These are phyloP conservation scores for Angophora floribunda DNA, from an alignment of 345 rosid species.

Conservation along the genomic window DNA sequence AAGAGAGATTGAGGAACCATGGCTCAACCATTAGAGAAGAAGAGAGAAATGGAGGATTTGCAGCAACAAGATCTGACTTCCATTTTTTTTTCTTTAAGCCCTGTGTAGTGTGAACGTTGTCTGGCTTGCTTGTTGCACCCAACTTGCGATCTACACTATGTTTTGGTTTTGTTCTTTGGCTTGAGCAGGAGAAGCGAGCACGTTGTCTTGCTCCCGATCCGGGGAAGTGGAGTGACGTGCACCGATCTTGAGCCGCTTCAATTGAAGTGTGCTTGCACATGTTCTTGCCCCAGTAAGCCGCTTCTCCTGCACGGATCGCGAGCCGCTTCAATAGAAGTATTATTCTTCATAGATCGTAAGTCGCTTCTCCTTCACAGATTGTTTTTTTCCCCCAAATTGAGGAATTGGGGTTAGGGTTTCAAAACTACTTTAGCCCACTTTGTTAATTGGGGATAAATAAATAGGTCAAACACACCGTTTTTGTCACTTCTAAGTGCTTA, in stretches of 20 bases:
- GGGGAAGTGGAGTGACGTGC: background rate
- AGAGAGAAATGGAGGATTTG: background rate
- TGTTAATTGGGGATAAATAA: background rate
- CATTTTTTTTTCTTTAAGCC: background rate
- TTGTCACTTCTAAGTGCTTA: background rate
- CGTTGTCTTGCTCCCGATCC: background rate
- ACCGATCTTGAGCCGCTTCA: background rate
- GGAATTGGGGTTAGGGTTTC: background rate
- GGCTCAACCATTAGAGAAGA: background rate
- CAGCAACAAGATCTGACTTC: background rate
- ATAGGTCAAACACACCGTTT: background rate
- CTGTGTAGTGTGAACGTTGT: background rate
- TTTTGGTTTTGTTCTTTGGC: background rate
- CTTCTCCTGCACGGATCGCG: too few relatives aligned
- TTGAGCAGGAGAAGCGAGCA: background rate
- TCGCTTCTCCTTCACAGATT: background rate
- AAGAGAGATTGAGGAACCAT: background rate
- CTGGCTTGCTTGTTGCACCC: background rate
- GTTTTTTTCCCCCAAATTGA: background rate
- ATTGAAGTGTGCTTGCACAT: background rate
- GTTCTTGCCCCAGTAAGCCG: too few relatives aligned
- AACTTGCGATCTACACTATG: background rate
- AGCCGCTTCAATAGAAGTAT: too few relatives aligned
- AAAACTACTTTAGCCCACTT: background rate
- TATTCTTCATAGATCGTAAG: too few relatives aligned